Evolutionary conservation across 2,329 filamentous ascomycete species (phyloP).

Genomic region (Fusarium secorum): DNA sequence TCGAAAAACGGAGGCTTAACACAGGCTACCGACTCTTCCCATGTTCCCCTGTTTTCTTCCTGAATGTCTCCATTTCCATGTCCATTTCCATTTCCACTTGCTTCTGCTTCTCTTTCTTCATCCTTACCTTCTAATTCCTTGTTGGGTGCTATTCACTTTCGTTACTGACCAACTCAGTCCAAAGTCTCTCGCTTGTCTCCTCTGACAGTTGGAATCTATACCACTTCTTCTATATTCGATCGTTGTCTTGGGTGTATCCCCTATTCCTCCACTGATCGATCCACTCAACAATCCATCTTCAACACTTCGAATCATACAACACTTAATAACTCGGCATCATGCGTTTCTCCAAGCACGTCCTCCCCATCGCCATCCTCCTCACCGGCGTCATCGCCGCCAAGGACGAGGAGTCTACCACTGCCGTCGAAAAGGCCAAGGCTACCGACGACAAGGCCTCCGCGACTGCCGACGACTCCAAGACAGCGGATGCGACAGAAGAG

Average conservation of each 20-base stretch:
- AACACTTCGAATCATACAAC: neutral
- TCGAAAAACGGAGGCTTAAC: slow-evolving; percentile 22
- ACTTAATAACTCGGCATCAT: slow-evolving; percentile 24
- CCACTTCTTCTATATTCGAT: neutral
- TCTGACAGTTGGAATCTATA: slow-evolving; percentile 1
- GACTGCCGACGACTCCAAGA: slow-evolving; percentile 27
- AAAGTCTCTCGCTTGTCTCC: slow-evolving; percentile 23
- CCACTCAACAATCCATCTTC: slow-evolving; percentile 2
- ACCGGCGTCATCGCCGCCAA: slow-evolving; percentile 33
- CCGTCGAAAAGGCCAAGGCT: slow-evolving; percentile 21
- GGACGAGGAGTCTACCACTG: slow-evolving; percentile 23
- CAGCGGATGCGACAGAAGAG: slow-evolving; percentile 22
- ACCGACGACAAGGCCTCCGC: slow-evolving; percentile 24
- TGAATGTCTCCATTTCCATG: neutral
- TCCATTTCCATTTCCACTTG: neutral
- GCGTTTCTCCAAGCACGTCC: slow-evolving; percentile 40
- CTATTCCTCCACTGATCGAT: slow-evolving; percentile 1
- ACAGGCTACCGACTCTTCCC: neutral
- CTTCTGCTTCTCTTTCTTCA: slow-evolving; percentile 4
- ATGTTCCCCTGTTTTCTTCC: slow-evolving; percentile 28
- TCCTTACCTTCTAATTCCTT: slow-evolving; percentile 5
- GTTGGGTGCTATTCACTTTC: slow-evolving; percentile 13
- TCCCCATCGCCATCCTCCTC: slow-evolving; percentile 38
- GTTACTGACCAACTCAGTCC: slow-evolving; percentile 20
- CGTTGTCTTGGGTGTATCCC: slow-evolving; percentile 16